Evolutionary conservation across 2,329 filamentous ascomycete genomes (phyloP).

Genomic region (Pleurostoma richardsiae): DNA sequence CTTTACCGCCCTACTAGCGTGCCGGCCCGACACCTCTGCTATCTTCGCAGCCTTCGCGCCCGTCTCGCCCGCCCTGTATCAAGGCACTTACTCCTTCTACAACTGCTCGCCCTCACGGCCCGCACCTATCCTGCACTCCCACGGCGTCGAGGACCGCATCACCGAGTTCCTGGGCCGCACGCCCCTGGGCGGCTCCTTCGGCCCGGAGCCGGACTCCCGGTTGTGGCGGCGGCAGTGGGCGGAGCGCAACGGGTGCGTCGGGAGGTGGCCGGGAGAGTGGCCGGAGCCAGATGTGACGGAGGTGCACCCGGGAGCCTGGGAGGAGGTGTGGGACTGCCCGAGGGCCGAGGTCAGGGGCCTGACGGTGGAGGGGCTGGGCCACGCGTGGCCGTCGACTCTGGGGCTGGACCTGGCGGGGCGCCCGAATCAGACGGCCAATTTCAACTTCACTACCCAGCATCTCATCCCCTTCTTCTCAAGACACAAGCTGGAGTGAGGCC

Average conservation of each 20-base stretch:
- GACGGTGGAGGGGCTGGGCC: slow-evolving; percentile 11
- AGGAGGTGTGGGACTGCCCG: slow-evolving; percentile 12
- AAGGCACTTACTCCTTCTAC: slow-evolving; percentile 10
- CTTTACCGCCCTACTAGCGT: slow-evolving; percentile 12
- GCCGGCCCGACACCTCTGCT: slow-evolving; percentile 10
- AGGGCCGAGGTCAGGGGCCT: slow-evolving; percentile 11
- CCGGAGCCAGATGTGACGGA: slow-evolving; percentile 8
- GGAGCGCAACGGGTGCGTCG: slow-evolving; percentile 9
- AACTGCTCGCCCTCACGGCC: slow-evolving; percentile 9
- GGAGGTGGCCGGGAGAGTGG: slow-evolving; percentile 8
- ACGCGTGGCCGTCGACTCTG: slow-evolving; percentile 12
- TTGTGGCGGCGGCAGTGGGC: slow-evolving; percentile 12
- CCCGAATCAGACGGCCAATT: slow-evolving; percentile 12
- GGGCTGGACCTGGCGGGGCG: slow-evolving; percentile 9
- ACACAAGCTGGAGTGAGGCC: slow-evolving; percentile 6
- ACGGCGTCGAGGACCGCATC: slow-evolving; percentile 11
- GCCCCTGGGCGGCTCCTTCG: slow-evolving; percentile 7
- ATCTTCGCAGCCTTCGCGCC: slow-evolving; percentile 11
- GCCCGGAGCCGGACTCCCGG: slow-evolving; percentile 10
- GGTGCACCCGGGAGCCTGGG: slow-evolving; percentile 11
- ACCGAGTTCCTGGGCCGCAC: slow-evolving; percentile 10
- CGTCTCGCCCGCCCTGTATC: slow-evolving; percentile 13
- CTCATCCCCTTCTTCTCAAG: slow-evolving; percentile 13
- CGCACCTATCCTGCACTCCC: slow-evolving; percentile 10
- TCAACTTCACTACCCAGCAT: slow-evolving; percentile 13